Evolutionary conservation across 192 early-diverging fungal species (phyloP), one percentile per base, ranked within the genome.

Genomic region (Dispira parvispora): DNA sequence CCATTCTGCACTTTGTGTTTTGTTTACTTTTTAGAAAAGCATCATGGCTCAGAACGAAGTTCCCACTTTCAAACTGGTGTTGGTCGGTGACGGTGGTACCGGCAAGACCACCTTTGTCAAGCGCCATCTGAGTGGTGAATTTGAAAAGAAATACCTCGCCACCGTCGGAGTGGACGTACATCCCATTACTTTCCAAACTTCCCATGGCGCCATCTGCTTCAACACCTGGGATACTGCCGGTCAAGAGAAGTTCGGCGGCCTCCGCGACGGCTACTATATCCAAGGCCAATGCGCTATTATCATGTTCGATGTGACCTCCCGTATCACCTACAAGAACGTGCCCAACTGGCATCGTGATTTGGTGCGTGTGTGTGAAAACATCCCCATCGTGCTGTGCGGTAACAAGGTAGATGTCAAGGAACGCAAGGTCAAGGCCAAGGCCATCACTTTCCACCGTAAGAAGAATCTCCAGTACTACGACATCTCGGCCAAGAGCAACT

Each of bases 351-450:
- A 99, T 76, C 86, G 96, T 75, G 96, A 99, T 78, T 80, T 99
- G 44, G 90, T 93, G 66, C 90, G 96, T 66, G 96, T 99, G 56
- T 99, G 96, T 80, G 96, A 99, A 76, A 98, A 94, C 84, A 92
- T 99, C 73, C 96, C 96, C 27, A 99, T 99, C 73, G 96, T 99
- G 67, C 89, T 99, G 58, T 94, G 90, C 83, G 96, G 96, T 73
- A 99, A 99, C 88, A 99, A 99, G 82, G 94, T 99, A 62, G 96
- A 99, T 76, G 91, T 99, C 79, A 99, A 99, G 88, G 96, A 99
- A 77, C 90, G 96, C 73, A 99, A 98, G 80, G 96, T 99, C 67
- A 99, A 98, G 89, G 94, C 94, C 55, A 99, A 99, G 84, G 86
- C 87, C 68, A 99, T 99, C 81, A 97, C 95, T 61, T 99, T 99